Conservation (phyloP, 768 basidiomycete genomes). For the Lactarius psammicola region DNA sequence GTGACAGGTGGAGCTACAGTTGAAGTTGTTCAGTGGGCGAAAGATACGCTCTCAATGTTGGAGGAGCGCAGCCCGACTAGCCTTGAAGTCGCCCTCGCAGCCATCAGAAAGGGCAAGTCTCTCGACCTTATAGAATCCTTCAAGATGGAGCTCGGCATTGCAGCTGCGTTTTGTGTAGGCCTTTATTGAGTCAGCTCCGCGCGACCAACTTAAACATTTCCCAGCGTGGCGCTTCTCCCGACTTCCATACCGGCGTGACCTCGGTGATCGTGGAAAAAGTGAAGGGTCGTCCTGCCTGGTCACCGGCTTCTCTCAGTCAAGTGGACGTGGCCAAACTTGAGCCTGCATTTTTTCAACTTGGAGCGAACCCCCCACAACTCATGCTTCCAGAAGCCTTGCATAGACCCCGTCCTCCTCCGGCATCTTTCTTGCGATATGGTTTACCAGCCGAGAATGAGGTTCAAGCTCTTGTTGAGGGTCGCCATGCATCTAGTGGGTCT, state of each 20-base stretch:
- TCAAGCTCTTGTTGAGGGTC: conserved; percentile 59
- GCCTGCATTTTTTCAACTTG: conserved; percentile 64
- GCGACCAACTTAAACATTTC: neutral
- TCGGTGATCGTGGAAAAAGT: conserved; percentile 58
- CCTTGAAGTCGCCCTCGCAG: conserved; percentile 82
- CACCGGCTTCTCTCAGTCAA: conserved; percentile 58
- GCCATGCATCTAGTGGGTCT: conserved; percentile 58
- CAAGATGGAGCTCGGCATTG: conserved; percentile 84
- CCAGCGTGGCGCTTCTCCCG: conserved; percentile 73
- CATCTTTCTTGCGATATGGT: conserved; percentile 42
- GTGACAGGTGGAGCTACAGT: conserved; percentile 42
- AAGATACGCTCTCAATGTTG: conserved; percentile 59
- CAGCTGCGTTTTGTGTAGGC: conserved; percentile 86
- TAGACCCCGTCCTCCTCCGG: conserved; percentile 28
- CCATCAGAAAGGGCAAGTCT: conserved; percentile 67
- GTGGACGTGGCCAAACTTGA: conserved; percentile 56
- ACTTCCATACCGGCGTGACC: conserved; percentile 81
- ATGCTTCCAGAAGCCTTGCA: conserved; percentile 31
- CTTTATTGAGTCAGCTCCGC: neutral
- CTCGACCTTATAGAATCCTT: conserved; percentile 64
- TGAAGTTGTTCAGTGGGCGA: conserved; percentile 70
- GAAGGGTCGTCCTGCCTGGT: conserved; percentile 64
- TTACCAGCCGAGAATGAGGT: conserved; percentile 82
- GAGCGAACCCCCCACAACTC: conserved; percentile 36
- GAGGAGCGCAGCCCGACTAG: conserved; percentile 84